Base-by-base conservation (phyloP, 352 stramenopile species). In the Thalassiosira hispida region DNA sequence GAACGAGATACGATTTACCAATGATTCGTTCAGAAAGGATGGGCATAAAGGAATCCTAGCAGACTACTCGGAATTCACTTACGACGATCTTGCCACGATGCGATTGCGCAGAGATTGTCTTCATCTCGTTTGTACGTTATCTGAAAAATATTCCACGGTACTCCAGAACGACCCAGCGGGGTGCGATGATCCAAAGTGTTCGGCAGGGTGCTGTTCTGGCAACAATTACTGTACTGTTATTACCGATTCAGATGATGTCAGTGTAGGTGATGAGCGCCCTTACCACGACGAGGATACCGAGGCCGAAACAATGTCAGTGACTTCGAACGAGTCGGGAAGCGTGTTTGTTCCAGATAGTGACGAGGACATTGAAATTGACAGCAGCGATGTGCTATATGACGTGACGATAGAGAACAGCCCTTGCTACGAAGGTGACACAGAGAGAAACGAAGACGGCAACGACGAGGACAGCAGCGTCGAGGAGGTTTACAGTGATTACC, bases 391-490 rank as follows among this genome's bases (percentile, higher is more conserved):
- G 5, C 33, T 42, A 42, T 57, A 57, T 11, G 14, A 33, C 23
- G 49, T 31, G 33, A 42, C 33, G 11, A 42, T 5, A 11, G 33
- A 42, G 5, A 42, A 5, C 5, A 42, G 33, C 11, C 5, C 5
- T 42, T 5, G 33, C 5, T 12, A 42, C 11, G 33, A 42, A 12
- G 33, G 11, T 42, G 33, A 12, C 33, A 42, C 5, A 42, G 33
- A 42, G 11, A 11, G 33, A 42, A 5, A 12, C 11, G 33, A 11
- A 42, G n/a, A 14, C 42, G 42, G n/a, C 16, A 52, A 22, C 18
- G 42, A 60, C 14, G 51, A 60, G 35, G 51, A 60, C 16, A 35
- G 3, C 20, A 40, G 51, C 12, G 27, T 60, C 0, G 51, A 60
- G 12, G 51, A 60, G 23, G 5, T 6, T 3, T 60, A 60, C 51